These are phyloP conservation scores for Choiromyces venosus DNA, from an alignment of 495 filamentous ascomycete genomes.

Conservation along the genomic window DNA sequence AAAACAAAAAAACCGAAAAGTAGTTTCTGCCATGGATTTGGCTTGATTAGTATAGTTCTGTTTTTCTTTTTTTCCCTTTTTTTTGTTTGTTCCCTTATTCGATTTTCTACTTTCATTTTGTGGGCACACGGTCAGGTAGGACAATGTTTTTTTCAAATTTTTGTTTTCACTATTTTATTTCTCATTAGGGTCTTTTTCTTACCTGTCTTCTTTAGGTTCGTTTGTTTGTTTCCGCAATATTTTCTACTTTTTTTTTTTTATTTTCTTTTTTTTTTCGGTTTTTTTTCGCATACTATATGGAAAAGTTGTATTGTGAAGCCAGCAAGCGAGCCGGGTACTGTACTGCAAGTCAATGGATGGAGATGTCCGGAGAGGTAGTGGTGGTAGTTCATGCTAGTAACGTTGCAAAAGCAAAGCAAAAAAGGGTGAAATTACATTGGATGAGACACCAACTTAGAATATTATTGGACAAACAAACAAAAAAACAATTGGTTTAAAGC, in stretches of 20 bases:
- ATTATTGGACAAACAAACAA: neutral
- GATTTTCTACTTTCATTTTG: neutral
- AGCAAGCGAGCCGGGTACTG: too few species aligned
- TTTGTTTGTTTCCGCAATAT: neutral
- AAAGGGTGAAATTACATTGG: neutral
- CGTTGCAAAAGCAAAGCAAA: too few species aligned
- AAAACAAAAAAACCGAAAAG: conserved; percentile 11
- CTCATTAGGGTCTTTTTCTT: neutral
- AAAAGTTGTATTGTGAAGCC: neutral
- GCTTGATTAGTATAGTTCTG: conserved; percentile 1
- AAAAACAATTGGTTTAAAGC: neutral
- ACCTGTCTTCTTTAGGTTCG: neutral
- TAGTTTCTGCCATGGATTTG: conserved; percentile 18
- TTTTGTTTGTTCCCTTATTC: neutral
- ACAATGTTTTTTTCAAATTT: too few species aligned
- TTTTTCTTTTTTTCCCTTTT: conserved; percentile 2
- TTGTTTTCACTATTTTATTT: too few species aligned
- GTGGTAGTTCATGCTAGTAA: neutral
- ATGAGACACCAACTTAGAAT: neutral
- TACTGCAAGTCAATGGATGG: neutral
- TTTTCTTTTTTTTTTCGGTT: neutral
- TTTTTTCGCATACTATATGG: neutral
- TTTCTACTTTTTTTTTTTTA: neutral
- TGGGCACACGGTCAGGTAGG: neutral
- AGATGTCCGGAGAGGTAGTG: neutral